Evolutionary conservation across 495 filamentous ascomycete species (phyloP).

Genomic region (Penicillium odoratum): DNA sequence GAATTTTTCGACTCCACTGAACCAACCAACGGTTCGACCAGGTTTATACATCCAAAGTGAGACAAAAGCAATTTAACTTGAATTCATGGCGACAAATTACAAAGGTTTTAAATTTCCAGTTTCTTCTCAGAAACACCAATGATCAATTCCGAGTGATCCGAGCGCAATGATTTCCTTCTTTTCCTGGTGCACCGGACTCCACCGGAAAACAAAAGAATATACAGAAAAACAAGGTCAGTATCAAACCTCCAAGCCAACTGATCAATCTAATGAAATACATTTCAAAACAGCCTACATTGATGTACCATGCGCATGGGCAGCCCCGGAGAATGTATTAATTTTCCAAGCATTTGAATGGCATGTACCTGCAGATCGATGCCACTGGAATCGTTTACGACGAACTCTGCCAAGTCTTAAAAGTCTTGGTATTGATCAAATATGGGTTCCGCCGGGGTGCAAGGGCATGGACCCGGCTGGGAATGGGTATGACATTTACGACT

Average conservation of each 20-base stretch:
- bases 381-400: conserved; percentile 61
- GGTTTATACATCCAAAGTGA: neutral
- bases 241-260: neutral
- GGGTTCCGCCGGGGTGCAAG: conserved; percentile 77
- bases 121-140: neutral
- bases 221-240: conserved; percentile 1
- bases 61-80: neutral
- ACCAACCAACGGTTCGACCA: neutral
- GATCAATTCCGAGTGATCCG: neutral
- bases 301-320: conserved; percentile 35
- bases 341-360: conserved; percentile 79
- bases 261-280: neutral
- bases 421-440: conserved; percentile 65
- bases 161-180: conserved; percentile 9
- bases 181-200: conserved; percentile 5
- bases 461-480: conserved; percentile 61
- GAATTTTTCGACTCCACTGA: neutral
- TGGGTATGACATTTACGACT: conserved; percentile 77
- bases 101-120: neutral
- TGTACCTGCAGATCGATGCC: conserved; percentile 60
- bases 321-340: conserved; percentile 58
- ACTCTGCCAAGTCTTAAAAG: conserved; percentile 56
- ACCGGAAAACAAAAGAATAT: neutral
- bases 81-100: neutral
- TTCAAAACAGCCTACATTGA: conserved; percentile 18